A percentile compares a stretch with the other conserved stretches of the same genome.
These are phyloP conservation scores for Aspergillus nomiae DNA, from an alignment of 2,329 filamentous ascomycete species.

Conservation along the genomic window DNA sequence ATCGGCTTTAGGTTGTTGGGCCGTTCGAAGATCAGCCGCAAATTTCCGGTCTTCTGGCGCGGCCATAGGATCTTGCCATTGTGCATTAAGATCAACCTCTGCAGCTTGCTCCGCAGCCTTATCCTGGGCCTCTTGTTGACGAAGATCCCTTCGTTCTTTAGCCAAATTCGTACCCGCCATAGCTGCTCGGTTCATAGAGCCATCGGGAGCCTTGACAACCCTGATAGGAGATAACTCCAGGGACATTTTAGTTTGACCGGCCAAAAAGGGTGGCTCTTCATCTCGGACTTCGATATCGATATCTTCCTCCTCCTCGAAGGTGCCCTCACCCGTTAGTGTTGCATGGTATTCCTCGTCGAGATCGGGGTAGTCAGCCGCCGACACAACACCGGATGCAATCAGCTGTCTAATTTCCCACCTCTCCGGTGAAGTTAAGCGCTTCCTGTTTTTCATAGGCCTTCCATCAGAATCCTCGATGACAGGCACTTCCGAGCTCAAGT, in stretches of 20 bases:
- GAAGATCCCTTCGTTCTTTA: conserved; percentile 85
- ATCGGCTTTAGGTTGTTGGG: conserved; percentile 59
- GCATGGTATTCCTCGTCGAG: conserved; percentile 92
- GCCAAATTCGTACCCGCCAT: conserved; percentile 89
- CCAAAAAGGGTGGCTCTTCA: conserved; percentile 93
- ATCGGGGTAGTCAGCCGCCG: conserved; percentile 90
- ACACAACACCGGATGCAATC: conserved; percentile 91
- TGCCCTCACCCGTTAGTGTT: conserved; percentile 79
- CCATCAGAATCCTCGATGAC: conserved; percentile 65
- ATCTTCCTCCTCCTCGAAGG: conserved; percentile 92
- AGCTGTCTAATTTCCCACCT: conserved; percentile 97
- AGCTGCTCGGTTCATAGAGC: conserved; percentile 94
- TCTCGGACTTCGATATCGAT: conserved; percentile 96
- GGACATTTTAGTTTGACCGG: conserved; percentile 94
- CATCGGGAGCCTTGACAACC: conserved; percentile 95
- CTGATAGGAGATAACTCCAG: conserved; percentile 93
- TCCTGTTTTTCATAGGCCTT: conserved; percentile 67
- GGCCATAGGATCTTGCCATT: conserved; percentile 98
- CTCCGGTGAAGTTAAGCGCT: conserved; percentile 94
- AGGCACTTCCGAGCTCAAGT: conserved; percentile 56
- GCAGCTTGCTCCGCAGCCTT: conserved; percentile 71
- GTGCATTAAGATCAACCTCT: conserved; percentile 79
- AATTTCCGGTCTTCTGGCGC: conserved; percentile 83
- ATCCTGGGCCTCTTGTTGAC: conserved; percentile 84
- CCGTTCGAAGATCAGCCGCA: conserved; percentile 77